Base-by-base conservation (phyloP, 2,329 filamentous ascomycete species). In the Penicillium sp. region DNA sequence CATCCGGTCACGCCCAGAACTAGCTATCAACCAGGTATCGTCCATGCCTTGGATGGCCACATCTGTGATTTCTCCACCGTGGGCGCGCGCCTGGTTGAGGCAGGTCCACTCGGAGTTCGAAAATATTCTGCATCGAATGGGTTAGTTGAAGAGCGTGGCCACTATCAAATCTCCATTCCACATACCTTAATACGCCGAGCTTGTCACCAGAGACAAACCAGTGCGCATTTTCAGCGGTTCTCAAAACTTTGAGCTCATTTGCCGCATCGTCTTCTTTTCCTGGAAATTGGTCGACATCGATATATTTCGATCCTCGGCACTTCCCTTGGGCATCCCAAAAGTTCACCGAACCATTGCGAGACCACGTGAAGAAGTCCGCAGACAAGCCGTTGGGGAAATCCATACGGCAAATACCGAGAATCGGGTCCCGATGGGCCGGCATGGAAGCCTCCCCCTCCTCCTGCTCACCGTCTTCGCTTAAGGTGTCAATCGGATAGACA, bases 301-400 rank as follows among this genome's bases (percentile, higher is more conserved):
- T 77, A 35, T 79, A 73, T 32, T 88, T 72, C 2, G 80, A 80
- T 15, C 77, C 76, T 57, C 80, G 82, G 54, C 84, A 80, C 45
- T 75, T 77, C 21, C 91, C 93, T 43, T 87, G 77, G 13, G 82
- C 66, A 58, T 83, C 80, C 93, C 93, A 98, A 58, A 95, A 85
- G 22, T 87, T 80, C 44, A 97, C 78, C 15, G 79, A 82, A 5
- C 93, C 93, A 45, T 83, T 83, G 21, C 79, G 81, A 2, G 91
- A 90, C 87, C 90, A 98, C 0, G 90, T 96, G 56, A 90, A 83
- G 62, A 97, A 96, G 8, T 83, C 79, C 1, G 88, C 83, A 21
- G 79, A 75, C 22, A 81, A 70, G 4, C 73, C 65, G 51, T 87
- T 86, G 0, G 80, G 76, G 21, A 73, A 72, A 3, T 76, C 67